Percentiles rank a stretch among this genome's conserved stretches.
Conservation (phyloP, 805 yeast species). For the Lipomyces sp. region DNA sequence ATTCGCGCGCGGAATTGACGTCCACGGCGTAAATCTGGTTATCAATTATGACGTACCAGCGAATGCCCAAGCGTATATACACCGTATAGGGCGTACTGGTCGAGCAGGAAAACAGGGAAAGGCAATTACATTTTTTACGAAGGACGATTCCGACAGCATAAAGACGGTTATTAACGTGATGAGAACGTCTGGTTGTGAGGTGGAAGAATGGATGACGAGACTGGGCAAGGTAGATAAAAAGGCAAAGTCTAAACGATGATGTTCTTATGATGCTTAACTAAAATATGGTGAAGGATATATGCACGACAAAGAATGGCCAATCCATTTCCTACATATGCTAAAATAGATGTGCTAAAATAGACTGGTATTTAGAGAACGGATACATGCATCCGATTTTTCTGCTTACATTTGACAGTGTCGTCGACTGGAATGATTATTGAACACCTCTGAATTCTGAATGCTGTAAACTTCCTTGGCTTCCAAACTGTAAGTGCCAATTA, state of each 20-base stretch:
- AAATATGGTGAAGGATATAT: too few species aligned
- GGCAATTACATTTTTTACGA: constrained; percentile 90
- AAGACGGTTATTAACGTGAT: constrained; percentile 89
- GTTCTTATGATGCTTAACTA: constrained; percentile 89
- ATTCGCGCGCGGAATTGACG: constrained; percentile 93
- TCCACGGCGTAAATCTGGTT: constrained; percentile 90
- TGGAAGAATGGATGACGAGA: constrained; percentile 78
- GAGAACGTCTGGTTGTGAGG: constrained; percentile 77
- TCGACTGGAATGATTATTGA: too few species aligned
- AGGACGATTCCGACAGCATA: constrained; percentile 72
- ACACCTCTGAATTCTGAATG: too few species aligned
- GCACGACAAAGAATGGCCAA: too few species aligned
- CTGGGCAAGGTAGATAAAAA: constrained; percentile 64
- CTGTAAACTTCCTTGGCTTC: too few species aligned
- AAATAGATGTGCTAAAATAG: too few species aligned
- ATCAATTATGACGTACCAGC: constrained; percentile 96
- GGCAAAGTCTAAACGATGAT: constrained; percentile 44
- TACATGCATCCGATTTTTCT: too few species aligned
- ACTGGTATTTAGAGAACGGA: too few species aligned
- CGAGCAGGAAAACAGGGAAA: constrained; percentile 85
- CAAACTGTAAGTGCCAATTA: too few species aligned
- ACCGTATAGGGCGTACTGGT: constrained; percentile 98
- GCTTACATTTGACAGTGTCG: too few species aligned
- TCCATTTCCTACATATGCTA: too few species aligned
- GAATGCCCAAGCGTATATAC: constrained; percentile 91